phyloP scores from a whole-genome alignment of 345 rosid genomes.

The Carallia pectinifolia region DNA sequence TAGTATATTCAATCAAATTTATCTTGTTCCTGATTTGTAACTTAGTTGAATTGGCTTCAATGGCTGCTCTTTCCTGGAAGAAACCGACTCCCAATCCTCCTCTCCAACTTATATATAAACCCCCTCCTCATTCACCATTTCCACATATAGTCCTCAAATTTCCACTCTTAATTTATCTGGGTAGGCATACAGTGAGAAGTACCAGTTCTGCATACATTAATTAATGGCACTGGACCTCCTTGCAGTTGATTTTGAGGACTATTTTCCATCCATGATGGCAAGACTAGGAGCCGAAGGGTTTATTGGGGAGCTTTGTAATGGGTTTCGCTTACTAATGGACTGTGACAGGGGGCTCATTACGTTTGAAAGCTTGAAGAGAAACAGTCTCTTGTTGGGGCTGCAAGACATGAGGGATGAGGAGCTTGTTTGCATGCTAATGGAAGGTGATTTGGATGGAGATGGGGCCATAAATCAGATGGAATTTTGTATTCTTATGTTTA shows the following conservation, averaged over 20 bases:
- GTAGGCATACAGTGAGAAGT: too few species aligned
- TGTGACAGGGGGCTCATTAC: conserved; percentile 60
- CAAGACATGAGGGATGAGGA: conserved; percentile 59
- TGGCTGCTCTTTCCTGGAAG: conserved; percentile 32
- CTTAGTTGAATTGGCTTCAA: conserved; percentile 14
- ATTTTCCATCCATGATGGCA: conserved; percentile 56
- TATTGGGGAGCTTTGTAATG: conserved; percentile 52
- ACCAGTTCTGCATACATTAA: not conserved
- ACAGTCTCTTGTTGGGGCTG: conserved; percentile 48
- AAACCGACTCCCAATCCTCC: not conserved
- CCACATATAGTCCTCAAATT: not conserved
- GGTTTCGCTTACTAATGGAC: conserved; percentile 60
- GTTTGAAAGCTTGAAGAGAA: conserved; percentile 66
- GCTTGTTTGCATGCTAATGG: conserved; percentile 54
- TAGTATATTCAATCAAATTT: not conserved
- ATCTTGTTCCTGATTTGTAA: conserved; percentile 7
- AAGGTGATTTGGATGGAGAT: conserved; percentile 68
- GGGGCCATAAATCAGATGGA: conserved; percentile 65
- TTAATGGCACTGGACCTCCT: conserved; percentile 27
- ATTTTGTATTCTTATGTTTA: conserved; percentile 64
- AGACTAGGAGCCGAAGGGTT: conserved; percentile 55
- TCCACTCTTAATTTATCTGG: too few species aligned
- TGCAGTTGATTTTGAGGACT: conserved; percentile 49
- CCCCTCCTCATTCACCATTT: conserved; percentile 1
- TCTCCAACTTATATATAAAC: conserved; percentile 18